Percentiles rank a stretch among this genome's conserved stretches.
Evolutionary conservation across 495 filamentous ascomycete species (phyloP).

Genomic region (Podospora conica): DNA sequence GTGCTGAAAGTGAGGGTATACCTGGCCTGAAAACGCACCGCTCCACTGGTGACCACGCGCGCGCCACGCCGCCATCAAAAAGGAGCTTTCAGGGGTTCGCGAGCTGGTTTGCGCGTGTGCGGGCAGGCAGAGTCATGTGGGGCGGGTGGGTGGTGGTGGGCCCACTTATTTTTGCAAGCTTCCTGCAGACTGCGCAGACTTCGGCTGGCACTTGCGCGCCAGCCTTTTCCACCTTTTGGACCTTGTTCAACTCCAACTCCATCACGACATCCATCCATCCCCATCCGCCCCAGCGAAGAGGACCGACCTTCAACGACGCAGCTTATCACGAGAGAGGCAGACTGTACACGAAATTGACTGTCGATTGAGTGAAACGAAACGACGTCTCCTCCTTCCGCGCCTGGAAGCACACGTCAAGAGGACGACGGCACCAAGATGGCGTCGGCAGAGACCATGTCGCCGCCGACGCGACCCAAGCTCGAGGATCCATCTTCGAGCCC

Average conservation of each 20-base stretch:
- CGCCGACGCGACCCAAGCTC: slow-evolving; percentile 16
- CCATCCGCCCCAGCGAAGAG: too few species aligned
- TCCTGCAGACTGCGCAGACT: background rate
- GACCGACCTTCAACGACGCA: background rate
- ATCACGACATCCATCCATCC: background rate
- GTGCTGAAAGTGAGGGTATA: background rate
- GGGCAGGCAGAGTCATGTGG: background rate
- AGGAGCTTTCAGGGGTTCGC: slow-evolving; percentile 23
- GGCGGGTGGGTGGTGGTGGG: background rate
- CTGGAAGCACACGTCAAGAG: too few species aligned
- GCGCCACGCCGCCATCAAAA: slow-evolving; percentile 16
- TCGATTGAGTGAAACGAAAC: background rate
- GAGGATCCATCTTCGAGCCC: slow-evolving; percentile 13
- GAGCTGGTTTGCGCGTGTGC: slow-evolving; percentile 5
- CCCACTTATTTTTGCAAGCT: background rate
- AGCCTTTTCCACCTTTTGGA: too few species aligned
- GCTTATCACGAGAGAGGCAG: background rate
- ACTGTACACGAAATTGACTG: background rate
- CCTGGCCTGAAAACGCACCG: slow-evolving; percentile 4
- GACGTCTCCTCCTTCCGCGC: background rate
- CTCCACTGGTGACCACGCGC: background rate
- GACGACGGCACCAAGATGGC: slow-evolving; percentile 16
- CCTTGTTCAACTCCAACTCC: background rate
- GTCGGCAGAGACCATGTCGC: slow-evolving; percentile 22
- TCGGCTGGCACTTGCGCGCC: background rate